Evolutionary conservation across 495 filamentous ascomycete genomes (phyloP).

Genomic region (Annulohypoxylon moriforme): DNA sequence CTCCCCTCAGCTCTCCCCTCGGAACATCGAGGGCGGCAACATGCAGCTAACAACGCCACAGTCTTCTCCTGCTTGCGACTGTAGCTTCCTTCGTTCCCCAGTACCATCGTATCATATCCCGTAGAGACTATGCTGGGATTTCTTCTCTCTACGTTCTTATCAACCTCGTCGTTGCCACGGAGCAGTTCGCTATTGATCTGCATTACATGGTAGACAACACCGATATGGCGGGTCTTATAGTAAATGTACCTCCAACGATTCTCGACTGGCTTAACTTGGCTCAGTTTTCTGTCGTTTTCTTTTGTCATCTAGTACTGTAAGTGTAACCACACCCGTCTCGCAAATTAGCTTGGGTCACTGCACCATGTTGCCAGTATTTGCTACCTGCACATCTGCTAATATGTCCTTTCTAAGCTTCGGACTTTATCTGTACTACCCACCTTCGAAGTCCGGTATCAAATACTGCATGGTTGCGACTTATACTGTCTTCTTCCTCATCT

Average conservation of each 20-base stretch:
- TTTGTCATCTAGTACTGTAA: conserved; percentile 20
- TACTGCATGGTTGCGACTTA: background rate
- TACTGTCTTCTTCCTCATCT: background rate
- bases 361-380: background rate
- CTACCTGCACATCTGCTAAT: background rate
- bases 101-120: conserved; percentile 6
- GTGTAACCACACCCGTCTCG: background rate
- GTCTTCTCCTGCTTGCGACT: conserved; percentile 12
- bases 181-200: conserved; percentile 4
- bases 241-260: background rate
- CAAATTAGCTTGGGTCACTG: background rate
- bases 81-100: conserved; percentile 20
- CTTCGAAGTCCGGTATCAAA: background rate
- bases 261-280: conserved; percentile 22
- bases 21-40: background rate
- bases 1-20: background rate
- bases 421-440: background rate
- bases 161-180: conserved; percentile 16
- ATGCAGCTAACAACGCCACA: background rate
- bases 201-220: background rate
- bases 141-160: conserved; percentile 10
- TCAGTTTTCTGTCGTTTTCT: conserved; percentile 7
- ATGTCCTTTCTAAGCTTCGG: background rate
- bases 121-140: conserved; percentile 4
- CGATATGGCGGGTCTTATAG: background rate